Evolutionary conservation across 176 grass and related monocot species (phyloP).

Genomic region (Zea luxurians): DNA sequence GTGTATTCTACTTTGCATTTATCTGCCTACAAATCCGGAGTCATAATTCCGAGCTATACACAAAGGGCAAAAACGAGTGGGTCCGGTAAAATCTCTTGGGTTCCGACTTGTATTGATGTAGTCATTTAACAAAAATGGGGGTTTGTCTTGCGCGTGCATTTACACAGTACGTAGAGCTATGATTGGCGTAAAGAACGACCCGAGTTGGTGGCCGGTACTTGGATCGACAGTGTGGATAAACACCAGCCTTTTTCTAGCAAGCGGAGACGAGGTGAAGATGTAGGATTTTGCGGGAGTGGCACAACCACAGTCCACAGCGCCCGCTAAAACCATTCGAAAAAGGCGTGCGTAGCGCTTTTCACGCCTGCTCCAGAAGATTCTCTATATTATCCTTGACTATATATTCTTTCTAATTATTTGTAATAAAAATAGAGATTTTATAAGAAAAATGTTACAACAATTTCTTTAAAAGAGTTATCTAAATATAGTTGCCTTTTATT

Average conservation of each 20-base stretch:
- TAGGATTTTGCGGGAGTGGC: too few relatives aligned
- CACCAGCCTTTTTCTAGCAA: slow-evolving; percentile 19
- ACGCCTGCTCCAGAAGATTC: not conserved
- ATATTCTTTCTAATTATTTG: too few relatives aligned
- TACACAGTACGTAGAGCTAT: slow-evolving; percentile 31
- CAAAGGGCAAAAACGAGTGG: slow-evolving; percentile 23
- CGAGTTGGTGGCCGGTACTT: not conserved
- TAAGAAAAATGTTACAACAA: too few relatives aligned
- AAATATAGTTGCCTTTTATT: too few relatives aligned
- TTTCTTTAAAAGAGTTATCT: too few relatives aligned
- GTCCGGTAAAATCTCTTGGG: slow-evolving; percentile 9
- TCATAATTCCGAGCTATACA: not conserved
- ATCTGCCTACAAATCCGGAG: not conserved
- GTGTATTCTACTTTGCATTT: not conserved
- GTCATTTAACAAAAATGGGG: not conserved
- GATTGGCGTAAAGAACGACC: slow-evolving; percentile 6
- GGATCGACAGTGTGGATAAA: not conserved
- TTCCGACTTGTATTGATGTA: slow-evolving; percentile 7
- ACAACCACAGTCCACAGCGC: not conserved
- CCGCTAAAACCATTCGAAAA: slow-evolving; percentile 43
- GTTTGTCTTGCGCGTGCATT: slow-evolving; percentile 35
- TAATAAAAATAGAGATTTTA: too few relatives aligned
- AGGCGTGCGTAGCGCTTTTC: not conserved
- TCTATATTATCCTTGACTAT: too few relatives aligned
- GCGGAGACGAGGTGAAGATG: not conserved